Base-by-base conservation (phyloP, 2,329 filamentous ascomycete genomes). In the Drechslerella coelobrocha region DNA sequence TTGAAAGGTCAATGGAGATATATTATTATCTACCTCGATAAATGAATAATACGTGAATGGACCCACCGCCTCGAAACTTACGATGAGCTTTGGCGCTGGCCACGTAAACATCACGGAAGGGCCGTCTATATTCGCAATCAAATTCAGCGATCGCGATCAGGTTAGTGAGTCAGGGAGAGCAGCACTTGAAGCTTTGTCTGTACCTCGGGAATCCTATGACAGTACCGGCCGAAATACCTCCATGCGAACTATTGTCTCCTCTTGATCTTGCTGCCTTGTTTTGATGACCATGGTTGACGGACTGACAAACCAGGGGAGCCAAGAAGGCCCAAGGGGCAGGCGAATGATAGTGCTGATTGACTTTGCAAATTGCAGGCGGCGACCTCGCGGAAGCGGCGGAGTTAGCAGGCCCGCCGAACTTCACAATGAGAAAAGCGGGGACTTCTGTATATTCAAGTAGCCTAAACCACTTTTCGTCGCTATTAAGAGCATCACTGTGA, bases 141-240 rank as follows among this genome's bases (percentile, higher is more conserved):
- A 39, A 14, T 14, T n/a, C 27, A 45, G 39, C 34, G 19, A 21
- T 17, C 51, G 47, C 14, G 9, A 45, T 21, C n/a, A 41, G 12
- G n/a, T n/a, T 24, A 21, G 57, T 71, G 66, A 71, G 53, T 71
- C 66, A 63, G 51, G 24, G 10, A 50, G 43, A n/a, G 12, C n/a
- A n/a, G n/a, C n/a, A n/a, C n/a, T n/a, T n/a, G n/a, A n/a, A n/a
- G n/a, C n/a, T n/a, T n/a, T n/a, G n/a, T n/a, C n/a, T n/a, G n/a
- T n/a, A n/a, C n/a, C n/a, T n/a, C 34, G 34, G 3, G 5, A 14
- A 39, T 39, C 12, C 34, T 10, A 14, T n/a, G 29, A 34, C 12
- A 34, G 7, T 10, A 39, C 66, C 63, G 61, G n/a, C 29, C 54
- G 37, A 52, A 56, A 39, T n/a, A n/a, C n/a, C n/a, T n/a, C n/a